Base-by-base conservation (phyloP, 768 basidiomycete species). In the Dioszegia hungarica region DNA sequence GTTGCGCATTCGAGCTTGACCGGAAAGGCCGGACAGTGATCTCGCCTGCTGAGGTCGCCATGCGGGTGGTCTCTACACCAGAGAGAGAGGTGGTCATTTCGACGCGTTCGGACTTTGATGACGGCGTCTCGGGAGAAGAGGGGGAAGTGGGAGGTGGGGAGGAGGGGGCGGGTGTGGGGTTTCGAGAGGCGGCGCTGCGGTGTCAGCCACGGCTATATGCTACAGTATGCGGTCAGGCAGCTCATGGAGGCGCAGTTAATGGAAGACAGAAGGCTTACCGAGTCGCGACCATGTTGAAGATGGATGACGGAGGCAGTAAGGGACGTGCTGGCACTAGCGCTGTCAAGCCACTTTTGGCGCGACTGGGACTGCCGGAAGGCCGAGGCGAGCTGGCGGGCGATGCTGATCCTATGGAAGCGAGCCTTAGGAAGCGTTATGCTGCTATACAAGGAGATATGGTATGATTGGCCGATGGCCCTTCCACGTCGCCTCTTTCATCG, bases 1-100 rank as follows among this genome's bases (percentile, higher is more conserved):
- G 79, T 68, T 86, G 88, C 77, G 87, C 89, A 27, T 85, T 84
- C 12, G 81, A 79, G 63, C 81, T 83, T 47, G 89, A 87, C 4
- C 86, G 84, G 75, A 73, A 77, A 0, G 78, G 78, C 52, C 76
- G 66, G 11, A 79, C 73, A 4, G 45, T 57, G 10, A 72, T 53
- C 14, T 57, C 47, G 10, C 70, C 70, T 0, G 59, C 62, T 2
- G 70, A 65, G 0, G 63, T 68, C 11, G 60, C 41, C n/a, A 72
- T 63, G 34, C 58, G 33, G 15, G 46, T 63, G 14, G 67, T 56
- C n/a, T 57, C 25, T 15, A n/a, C 45, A 25, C 55, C 57, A 1
- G 66, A 65, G 12, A 70, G 50, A 1, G 46, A 58, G 10, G 68
- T 54, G 1, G 57, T 64, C 66, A 67, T 70, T 36, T 63, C 59